phyloP scores from a whole-genome alignment of 1,139 yeast species.

The Candida gigantensis region DNA sequence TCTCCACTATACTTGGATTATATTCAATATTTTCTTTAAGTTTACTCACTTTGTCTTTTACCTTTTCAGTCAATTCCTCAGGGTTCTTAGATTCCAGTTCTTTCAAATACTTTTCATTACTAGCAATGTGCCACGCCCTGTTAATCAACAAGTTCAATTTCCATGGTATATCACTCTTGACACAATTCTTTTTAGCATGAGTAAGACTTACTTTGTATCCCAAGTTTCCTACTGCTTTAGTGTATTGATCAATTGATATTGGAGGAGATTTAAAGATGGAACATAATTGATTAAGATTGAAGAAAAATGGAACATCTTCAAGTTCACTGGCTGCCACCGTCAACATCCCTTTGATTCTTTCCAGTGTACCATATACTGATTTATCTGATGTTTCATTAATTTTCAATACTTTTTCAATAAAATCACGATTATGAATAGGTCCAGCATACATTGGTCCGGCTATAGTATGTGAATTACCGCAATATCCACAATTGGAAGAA shows the following conservation, averaged over 20 bases:
- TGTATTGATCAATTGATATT: conserved; percentile 71
- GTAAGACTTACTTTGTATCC: conserved; percentile 83
- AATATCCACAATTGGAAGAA: conserved; percentile 61
- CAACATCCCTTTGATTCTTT: conserved; percentile 89
- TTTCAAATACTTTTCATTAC: conserved; percentile 36
- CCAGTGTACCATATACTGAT: conserved; percentile 48
- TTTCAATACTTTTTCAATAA: conserved; percentile 61
- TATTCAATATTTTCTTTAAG: conserved; percentile 28
- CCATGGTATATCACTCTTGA: conserved; percentile 92
- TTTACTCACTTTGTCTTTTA: conserved; percentile 6
- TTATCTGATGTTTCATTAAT: conserved; percentile 37
- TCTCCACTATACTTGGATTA: conserved; percentile 39
- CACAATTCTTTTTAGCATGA: conserved; percentile 82
- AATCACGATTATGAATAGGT: conserved; percentile 64
- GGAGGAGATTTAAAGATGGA: conserved; percentile 79
- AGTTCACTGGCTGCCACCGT: conserved; percentile 78
- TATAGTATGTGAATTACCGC: conserved; percentile 69
- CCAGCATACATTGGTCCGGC: conserved; percentile 99
- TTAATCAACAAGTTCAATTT: conserved; percentile 70
- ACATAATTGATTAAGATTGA: conserved; percentile 75
- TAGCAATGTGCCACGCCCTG: conserved; percentile 62
- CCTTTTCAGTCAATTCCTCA: conserved; percentile 29
- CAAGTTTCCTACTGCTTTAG: conserved; percentile 81
- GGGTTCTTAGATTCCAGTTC: conserved; percentile 21
- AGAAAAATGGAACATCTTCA: conserved; percentile 69